Conservation (phyloP, 2,329 filamentous ascomycete species). For the Cladophialophora carrionii region DNA sequence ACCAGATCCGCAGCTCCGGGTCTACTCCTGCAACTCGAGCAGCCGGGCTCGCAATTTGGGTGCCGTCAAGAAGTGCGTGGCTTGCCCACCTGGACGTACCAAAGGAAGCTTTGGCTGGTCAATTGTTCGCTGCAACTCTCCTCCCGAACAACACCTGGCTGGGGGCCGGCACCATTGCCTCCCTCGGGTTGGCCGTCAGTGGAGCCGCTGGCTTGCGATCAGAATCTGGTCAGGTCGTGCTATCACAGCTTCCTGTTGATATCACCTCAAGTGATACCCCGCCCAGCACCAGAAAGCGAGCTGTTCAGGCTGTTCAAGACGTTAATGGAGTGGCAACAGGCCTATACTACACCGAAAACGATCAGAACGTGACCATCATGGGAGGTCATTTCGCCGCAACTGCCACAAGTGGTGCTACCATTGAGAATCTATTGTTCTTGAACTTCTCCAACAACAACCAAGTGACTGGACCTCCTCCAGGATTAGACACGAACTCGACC, state of each 20-base stretch:
- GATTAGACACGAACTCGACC: conserved; percentile 71
- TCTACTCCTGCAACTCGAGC: conserved; percentile 64
- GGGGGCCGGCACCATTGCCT: conserved; percentile 81
- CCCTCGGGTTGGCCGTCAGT: conserved; percentile 71
- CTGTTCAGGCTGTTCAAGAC: conserved; percentile 42
- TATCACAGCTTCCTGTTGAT: conserved; percentile 55
- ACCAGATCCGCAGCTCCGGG: conserved; percentile 69
- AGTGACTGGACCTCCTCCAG: conserved; percentile 70
- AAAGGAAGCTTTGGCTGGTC: conserved; percentile 69
- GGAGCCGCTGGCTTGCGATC: conserved; percentile 68
- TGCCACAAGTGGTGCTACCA: conserved; percentile 67
- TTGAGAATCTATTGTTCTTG: conserved; percentile 82
- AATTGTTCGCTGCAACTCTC: conserved; percentile 71
- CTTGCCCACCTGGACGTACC: conserved; percentile 70
- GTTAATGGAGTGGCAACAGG: conserved; percentile 67
- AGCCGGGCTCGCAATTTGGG: conserved; percentile 86
- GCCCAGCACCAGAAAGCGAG: conserved; percentile 37
- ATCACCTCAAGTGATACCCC: conserved; percentile 44
- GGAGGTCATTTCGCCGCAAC: conserved; percentile 82
- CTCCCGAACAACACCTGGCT: conserved; percentile 64
- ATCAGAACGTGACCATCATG: conserved; percentile 80
- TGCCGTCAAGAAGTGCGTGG: conserved; percentile 84
- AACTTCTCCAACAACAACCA: conserved; percentile 70
- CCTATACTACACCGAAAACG: conserved; percentile 71
- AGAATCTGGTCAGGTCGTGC: conserved; percentile 41